Evolutionary conservation across 352 stramenopile species (phyloP).

Genomic region (Salisapilia sapeloensis): DNA sequence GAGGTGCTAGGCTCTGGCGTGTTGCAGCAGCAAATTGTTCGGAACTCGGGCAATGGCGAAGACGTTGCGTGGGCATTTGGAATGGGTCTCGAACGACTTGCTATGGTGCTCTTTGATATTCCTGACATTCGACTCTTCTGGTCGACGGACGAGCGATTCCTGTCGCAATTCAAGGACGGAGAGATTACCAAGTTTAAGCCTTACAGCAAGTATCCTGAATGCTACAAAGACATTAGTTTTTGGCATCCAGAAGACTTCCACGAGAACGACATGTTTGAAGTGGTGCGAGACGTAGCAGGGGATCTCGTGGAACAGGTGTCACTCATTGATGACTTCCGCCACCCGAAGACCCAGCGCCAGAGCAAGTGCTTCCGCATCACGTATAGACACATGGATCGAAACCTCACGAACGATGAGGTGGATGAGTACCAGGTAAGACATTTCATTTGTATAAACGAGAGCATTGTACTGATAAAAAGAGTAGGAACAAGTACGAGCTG

Average conservation of each 20-base stretch:
- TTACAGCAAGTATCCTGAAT: constrained; percentile 97
- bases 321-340: constrained; percentile 94
- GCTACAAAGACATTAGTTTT: constrained; percentile 98
- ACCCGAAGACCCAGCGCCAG: constrained; percentile 91
- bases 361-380: constrained; percentile 98
- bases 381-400: constrained; percentile 98
- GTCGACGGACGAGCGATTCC: constrained; percentile 89
- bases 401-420: constrained; percentile 97
- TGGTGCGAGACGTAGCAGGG: constrained; percentile 90
- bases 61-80: constrained; percentile 96
- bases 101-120: constrained; percentile 99
- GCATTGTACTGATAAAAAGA: too few species aligned
- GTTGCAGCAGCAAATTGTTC: constrained; percentile 89
- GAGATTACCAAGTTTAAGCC: constrained; percentile 94
- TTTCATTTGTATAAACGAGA: too few species aligned
- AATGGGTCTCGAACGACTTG: constrained; percentile 94
- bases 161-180: constrained; percentile 85
- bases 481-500: too few species aligned
- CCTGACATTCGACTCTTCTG: constrained; percentile 99
- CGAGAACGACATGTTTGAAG: constrained; percentile 95
- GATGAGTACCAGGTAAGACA: constrained; percentile 87
- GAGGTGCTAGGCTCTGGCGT: constrained; percentile 98
- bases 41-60: constrained; percentile 70
- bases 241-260: constrained; percentile 86
- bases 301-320: constrained; percentile 94